phyloP scores from a whole-genome alignment of 805 yeast species.

The Torulaspora maleeae region DNA sequence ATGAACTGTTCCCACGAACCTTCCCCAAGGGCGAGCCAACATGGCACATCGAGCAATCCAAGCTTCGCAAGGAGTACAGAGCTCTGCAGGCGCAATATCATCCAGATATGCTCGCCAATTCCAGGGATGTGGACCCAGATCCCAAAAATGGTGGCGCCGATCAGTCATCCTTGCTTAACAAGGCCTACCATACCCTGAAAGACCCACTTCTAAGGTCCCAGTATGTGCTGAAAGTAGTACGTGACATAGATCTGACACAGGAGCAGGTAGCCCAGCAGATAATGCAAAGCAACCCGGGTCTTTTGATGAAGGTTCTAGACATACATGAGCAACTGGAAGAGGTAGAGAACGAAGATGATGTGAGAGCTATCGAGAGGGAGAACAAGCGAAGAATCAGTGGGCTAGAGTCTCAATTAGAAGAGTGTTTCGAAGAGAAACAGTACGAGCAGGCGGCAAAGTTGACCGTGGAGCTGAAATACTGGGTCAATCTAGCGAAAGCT shows the following conservation, averaged over 20 bases:
- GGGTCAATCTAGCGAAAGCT: constrained; percentile 72
- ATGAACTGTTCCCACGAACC: constrained; percentile 67
- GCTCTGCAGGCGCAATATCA: constrained; percentile 67
- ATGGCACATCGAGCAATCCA: constrained; percentile 52
- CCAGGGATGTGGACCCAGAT: not conserved
- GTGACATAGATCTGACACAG: constrained; percentile 50
- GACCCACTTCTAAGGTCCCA: constrained; percentile 70
- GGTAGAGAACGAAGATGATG: constrained; percentile 54
- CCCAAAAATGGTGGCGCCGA: constrained; percentile 14
- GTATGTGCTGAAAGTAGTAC: constrained; percentile 44
- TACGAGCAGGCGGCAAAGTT: constrained; percentile 58
- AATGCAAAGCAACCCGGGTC: constrained; percentile 47
- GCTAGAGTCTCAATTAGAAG: constrained; percentile 43
- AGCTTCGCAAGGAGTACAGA: constrained; percentile 71
- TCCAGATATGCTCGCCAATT: constrained; percentile 57
- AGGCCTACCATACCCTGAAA: constrained; percentile 67
- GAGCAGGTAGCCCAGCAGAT: constrained; percentile 50
- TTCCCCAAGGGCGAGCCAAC: constrained; percentile 67
- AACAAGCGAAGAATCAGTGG: constrained; percentile 53
- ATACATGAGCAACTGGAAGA: constrained; percentile 78
- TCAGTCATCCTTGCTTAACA: constrained; percentile 55
- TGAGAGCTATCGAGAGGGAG: constrained; percentile 46
- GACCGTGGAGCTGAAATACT: constrained; percentile 73
- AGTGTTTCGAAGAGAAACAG: constrained; percentile 44
- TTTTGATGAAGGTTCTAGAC: constrained; percentile 74